phyloP scores from a whole-genome alignment of 495 filamentous ascomycete genomes.

The Pyronema omphalodes region DNA sequence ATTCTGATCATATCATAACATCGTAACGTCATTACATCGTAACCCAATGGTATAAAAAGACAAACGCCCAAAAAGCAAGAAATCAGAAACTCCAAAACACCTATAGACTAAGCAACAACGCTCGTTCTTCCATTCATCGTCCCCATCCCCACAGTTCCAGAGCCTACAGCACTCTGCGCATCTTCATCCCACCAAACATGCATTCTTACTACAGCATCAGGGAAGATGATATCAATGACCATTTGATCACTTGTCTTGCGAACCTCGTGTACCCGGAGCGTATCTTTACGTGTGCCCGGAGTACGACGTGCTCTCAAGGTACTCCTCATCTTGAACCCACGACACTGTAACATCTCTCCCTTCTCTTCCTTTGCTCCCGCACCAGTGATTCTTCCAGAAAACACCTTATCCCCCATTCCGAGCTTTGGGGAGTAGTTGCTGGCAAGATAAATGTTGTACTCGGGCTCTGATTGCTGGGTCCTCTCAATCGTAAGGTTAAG shows the following conservation, averaged over 20 bases:
- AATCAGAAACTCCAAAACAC: too few species aligned
- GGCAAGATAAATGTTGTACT: constrained; percentile 22
- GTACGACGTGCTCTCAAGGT: neutral
- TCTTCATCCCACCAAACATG: constrained; percentile 22
- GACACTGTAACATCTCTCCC: constrained; percentile 1
- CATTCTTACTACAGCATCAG: constrained; percentile 20
- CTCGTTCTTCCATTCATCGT: neutral
- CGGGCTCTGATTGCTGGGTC: constrained; percentile 8
- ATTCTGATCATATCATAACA: too few species aligned
- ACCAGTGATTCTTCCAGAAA: constrained; percentile 14
- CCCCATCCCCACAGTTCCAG: neutral
- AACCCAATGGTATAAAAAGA: neutral
- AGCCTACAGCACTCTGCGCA: neutral
- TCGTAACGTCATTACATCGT: neutral
- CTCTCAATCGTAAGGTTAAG: constrained; percentile 12
- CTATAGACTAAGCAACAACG: too few species aligned
- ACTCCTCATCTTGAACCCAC: neutral
- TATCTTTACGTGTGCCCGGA: neutral
- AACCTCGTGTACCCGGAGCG: constrained; percentile 20
- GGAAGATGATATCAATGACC: constrained; percentile 22
- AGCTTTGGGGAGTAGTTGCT: constrained; percentile 10
- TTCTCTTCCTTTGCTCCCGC: neutral
- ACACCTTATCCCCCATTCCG: constrained; percentile 16
- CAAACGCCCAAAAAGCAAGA: neutral
- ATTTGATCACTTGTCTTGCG: constrained; percentile 20